phyloP scores from a whole-genome alignment of 768 basidiomycete genomes.

The Leccinellum rugosiceps region DNA sequence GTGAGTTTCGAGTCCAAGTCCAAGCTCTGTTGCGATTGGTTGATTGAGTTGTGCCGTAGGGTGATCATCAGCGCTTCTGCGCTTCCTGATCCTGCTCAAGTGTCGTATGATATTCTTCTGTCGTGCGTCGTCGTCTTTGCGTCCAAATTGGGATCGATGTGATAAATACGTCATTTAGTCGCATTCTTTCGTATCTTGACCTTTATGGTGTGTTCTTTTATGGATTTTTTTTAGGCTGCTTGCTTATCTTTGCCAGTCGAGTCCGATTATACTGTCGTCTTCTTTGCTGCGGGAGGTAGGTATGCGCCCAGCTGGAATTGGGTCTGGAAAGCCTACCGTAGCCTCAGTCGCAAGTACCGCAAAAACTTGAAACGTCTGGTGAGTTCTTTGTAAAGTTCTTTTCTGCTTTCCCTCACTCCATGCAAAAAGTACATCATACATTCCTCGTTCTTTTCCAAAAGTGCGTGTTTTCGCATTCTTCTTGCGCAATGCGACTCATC shows the following conservation, averaged over 20 bases:
- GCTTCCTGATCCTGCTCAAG: constrained; percentile 72
- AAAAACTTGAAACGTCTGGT: constrained; percentile 86
- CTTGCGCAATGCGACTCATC: constrained; percentile 6
- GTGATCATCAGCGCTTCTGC: constrained; percentile 81
- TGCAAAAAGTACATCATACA: constrained; percentile 73
- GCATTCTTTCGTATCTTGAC: constrained; percentile 75
- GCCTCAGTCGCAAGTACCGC: constrained; percentile 76
- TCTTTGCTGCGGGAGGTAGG: constrained; percentile 76
- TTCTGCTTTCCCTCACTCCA: constrained; percentile 6
- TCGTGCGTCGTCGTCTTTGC: constrained; percentile 45
- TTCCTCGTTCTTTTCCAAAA: constrained; percentile 85
- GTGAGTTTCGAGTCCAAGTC: constrained; percentile 42
- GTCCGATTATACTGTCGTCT: constrained; percentile 84
- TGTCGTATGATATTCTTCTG: constrained; percentile 75
- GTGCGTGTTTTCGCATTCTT: constrained; percentile 37
- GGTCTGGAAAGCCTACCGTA: constrained; percentile 89
- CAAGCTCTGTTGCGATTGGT: not conserved
- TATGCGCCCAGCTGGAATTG: constrained; percentile 83
- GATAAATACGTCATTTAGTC: constrained; percentile 39
- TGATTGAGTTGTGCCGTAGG: constrained; percentile 42
- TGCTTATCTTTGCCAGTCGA: constrained; percentile 53
- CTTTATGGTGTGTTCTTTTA: constrained; percentile 59
- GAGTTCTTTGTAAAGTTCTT: constrained; percentile 21
- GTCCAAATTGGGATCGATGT: constrained; percentile 3
- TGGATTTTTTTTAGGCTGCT: not conserved